Evolutionary conservation across 1,284 basidiomycete species (phyloP).

Genomic region (Leucoagaricus sp.): DNA sequence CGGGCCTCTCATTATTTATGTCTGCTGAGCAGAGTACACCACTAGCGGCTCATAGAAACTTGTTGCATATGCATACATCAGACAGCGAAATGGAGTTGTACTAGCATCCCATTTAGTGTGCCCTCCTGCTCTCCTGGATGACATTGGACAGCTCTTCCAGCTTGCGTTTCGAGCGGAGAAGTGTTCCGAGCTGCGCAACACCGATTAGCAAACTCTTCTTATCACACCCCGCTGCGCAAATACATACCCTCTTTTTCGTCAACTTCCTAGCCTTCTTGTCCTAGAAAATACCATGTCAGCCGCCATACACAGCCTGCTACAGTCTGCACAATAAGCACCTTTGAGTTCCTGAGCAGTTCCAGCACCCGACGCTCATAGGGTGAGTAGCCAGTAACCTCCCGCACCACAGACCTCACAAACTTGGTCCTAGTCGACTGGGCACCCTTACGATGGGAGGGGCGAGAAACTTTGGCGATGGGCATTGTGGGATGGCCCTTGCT

Average conservation of each 20-base stretch:
- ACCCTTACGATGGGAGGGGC: conserved; percentile 95
- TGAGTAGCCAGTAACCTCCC: conserved; percentile 97
- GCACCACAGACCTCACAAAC: conserved; percentile 89
- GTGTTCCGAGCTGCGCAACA: conserved; percentile 81
- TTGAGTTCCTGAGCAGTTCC: conserved; percentile 99
- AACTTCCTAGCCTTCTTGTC: conserved; percentile 98
- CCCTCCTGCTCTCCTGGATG: conserved; percentile 90
- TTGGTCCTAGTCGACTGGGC: conserved; percentile 82
- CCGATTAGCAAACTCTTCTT: conserved; percentile 11
- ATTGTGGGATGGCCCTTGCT: conserved; percentile 96
- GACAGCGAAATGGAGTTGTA: not conserved
- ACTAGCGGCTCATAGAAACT: not conserved
- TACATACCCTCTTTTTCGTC: conserved; percentile 94
- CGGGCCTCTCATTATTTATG: not conserved
- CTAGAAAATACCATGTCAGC: conserved; percentile 38
- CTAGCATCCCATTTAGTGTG: conserved; percentile 47
- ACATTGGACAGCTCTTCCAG: conserved; percentile 90
- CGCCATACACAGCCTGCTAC: not conserved
- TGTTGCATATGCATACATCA: not conserved
- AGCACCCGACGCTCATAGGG: conserved; percentile 98
- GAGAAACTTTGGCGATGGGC: conserved; percentile 74
- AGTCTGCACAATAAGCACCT: conserved; percentile 55
- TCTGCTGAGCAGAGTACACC: not conserved
- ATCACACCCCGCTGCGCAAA: not conserved
- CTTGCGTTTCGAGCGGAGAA: conserved; percentile 97